Conservation (phyloP, 2,329 filamentous ascomycete species). For the Aureobasidium sp. region DNA sequence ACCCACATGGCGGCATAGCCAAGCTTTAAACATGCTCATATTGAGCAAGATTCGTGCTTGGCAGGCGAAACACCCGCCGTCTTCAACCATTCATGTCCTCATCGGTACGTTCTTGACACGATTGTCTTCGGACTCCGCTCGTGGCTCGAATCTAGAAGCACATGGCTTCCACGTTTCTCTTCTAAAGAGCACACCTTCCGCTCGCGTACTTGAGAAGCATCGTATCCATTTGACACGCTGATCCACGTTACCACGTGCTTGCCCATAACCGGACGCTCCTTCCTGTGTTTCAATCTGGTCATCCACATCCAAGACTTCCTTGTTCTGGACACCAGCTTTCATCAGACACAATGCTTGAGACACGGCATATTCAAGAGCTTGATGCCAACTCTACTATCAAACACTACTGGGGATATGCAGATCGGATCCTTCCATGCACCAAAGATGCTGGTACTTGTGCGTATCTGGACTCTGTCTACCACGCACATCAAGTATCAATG, state of each 20-base stretch:
- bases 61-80: neutral
- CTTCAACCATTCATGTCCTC: neutral
- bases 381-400: slow-evolving; percentile 18
- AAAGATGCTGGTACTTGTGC: slow-evolving; percentile 50
- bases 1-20: slow-evolving; percentile 2
- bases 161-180: neutral
- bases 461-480: slow-evolving; percentile 50
- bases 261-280: neutral
- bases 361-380: slow-evolving; percentile 24
- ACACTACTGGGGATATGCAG: slow-evolving; percentile 48
- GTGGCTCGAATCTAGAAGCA: neutral
- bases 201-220: neutral
- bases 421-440: slow-evolving; percentile 46
- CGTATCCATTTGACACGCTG: neutral
- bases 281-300: neutral
- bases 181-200: neutral
- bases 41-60: slow-evolving; percentile 7
- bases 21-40: slow-evolving; percentile 9
- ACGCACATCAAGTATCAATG: slow-evolving; percentile 45
- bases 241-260: neutral
- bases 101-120: neutral
- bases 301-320: neutral
- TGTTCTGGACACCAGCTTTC: neutral
- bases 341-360: neutral
- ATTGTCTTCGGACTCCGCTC: neutral